Base-by-base conservation (phyloP, 305 asterid genomes). In the Rubia tinctorum region DNA sequence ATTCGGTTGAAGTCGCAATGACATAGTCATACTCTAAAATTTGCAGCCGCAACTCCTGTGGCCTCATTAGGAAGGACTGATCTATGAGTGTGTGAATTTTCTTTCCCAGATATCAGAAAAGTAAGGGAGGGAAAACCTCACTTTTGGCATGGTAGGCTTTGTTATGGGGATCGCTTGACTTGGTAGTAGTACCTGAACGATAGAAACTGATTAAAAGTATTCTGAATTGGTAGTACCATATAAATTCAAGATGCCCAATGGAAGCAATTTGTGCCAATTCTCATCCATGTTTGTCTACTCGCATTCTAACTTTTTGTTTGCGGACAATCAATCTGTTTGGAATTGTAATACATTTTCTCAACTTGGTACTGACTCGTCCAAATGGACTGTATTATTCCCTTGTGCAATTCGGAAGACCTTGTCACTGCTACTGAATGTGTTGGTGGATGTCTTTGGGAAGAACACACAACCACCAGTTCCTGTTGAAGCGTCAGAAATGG, bases 391-490 rank as follows among this genome's bases (percentile, higher is more conserved):
- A 70, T 53, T 61, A 49, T 75, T 75, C 69, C 66, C 63, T 47
- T 5, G 37, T 64, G 71, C 77, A 49, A 62, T 74, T 40, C 71
- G 71, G 17, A 88, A 94, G 98, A 89, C 86, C 49, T 77, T 95
- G 70, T 82, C 95, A 2, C 81, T 86, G 85, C 96, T 95, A 65
- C 77, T 92, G 69, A 86, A 73, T 62, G 83, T 88, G 42, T 81
- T 95, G 92, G 88, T 79, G 66, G 99, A 95, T 86, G 95, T 92
- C 23, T 90, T 95, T 71, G 99, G 98, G 81, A 89, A 86, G 87
- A 92, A 90, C 81, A 73, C 89, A 42, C 96, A 87, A 82, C 87
- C 84, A 23, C 68, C 90, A 56, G 83, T 85, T 76, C 89, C 90
- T 69, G 82, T 89, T 34, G 92, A 92, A 80, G 98, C 98, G 71